Evolutionary conservation across 805 yeast species (phyloP).

Genomic region (Spathaspora boniae): DNA sequence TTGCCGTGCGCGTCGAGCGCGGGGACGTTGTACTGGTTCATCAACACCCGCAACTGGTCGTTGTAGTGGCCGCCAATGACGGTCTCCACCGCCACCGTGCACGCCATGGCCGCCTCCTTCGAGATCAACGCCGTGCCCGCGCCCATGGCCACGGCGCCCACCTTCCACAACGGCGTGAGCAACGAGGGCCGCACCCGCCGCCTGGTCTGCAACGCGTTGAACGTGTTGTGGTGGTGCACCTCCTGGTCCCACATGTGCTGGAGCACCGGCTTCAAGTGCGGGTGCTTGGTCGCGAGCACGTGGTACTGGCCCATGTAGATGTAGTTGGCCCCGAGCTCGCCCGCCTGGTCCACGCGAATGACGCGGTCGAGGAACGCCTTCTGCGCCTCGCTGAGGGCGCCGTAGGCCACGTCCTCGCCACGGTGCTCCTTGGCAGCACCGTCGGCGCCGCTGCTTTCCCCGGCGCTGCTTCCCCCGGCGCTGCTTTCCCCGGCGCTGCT

Average conservation of each 20-base stretch:
- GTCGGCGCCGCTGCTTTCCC: too few relatives aligned
- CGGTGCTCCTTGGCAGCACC: conserved; percentile 17
- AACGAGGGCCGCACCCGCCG: conserved; percentile 89
- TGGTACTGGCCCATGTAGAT: conserved; percentile 89
- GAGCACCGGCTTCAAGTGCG: conserved; percentile 73
- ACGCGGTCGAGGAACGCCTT: conserved; percentile 68
- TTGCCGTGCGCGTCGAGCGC: conserved; percentile 32
- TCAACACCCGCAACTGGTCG: conserved; percentile 75
- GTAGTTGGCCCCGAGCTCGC: conserved; percentile 93
- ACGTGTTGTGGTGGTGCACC: conserved; percentile 82
- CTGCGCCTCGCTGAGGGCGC: conserved; percentile 50
- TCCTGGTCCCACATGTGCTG: conserved; percentile 99
- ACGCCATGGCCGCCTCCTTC: conserved; percentile 98
- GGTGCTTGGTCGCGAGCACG: conserved; percentile 66
- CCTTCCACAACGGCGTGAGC: conserved; percentile 89
- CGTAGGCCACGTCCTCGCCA: conserved; percentile 30
- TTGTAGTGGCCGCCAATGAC: conserved; percentile 97
- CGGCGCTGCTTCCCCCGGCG: too few relatives aligned
- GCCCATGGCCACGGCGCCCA: conserved; percentile 86
- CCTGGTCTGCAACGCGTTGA: conserved; percentile 69
- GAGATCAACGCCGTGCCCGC: conserved; percentile 81
- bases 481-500: too few relatives aligned
- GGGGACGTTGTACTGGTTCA: conserved; percentile 58
- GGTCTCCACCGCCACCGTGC: conserved; percentile 98
- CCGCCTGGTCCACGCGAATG: conserved; percentile 95